Base-by-base conservation (phyloP, 1,284 basidiomycete genomes). In the Flammula alnicola region DNA sequence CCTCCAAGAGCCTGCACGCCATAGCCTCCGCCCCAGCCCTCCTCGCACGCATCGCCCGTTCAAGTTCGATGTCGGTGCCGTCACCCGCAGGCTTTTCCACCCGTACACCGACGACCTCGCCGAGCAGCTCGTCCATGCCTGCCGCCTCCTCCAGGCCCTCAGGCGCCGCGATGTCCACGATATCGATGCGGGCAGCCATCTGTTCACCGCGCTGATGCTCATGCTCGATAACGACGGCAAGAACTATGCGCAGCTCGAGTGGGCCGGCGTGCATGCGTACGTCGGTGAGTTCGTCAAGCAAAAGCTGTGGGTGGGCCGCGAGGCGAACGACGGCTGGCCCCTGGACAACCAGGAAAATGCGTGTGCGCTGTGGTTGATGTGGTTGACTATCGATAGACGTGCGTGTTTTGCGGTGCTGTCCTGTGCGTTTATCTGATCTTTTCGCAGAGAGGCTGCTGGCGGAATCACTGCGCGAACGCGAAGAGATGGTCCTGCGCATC, bases 181-280 rank as follows among this genome's bases (percentile, higher is more conserved):
- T 23, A 14, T 37, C n/a, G 38, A 42, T 5, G 23, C 29, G 12
- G 47, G 44, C 1, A 39, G 47, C 6, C n/a, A 29, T 8, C 67
- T 89, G 8, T 82, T 80, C 73, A 71, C 71, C 0, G 73, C 79
- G 0, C 85, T 83, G 55, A 61, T 88, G 44, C 83, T 92, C 78
- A 64, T 88, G 58, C 68, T 83, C 5, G 90, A 92, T 62, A 86
- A 89, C 71, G 85, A 93, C 64, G 88, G 86, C 25, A 81, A 79
- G 66, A 93, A 93, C 63, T 67, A 76, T 20, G 66, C 61, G 3
- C 86, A 87, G 63, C 76, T 92, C 41, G 70, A 78, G 44, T 71
- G 70, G 38, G 83, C 77, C 0, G 74, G 77, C 6, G 67, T 83
- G 5, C 70, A 74, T 30, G 53, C 55, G 8, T 79, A 81, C 47